phyloP scores from a whole-genome alignment of 805 yeast species.

The fission yeast (Schizosaccharomyces pombe) region DNA sequence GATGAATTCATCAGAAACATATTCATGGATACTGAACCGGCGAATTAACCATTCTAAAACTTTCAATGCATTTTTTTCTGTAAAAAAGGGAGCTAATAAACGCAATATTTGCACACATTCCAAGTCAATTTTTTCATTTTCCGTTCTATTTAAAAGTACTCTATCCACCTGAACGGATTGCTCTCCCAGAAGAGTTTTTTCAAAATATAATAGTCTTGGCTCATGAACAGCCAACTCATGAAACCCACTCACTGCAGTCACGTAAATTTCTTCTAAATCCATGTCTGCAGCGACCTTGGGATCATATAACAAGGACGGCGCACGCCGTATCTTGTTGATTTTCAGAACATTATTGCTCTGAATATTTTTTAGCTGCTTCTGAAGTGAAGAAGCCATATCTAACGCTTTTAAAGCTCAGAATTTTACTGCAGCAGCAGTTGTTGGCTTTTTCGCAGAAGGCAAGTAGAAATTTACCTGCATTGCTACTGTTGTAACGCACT shows the following conservation, averaged over 20 bases:
- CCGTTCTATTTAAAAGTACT: conserved; percentile 30
- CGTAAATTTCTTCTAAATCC: conserved; percentile 63
- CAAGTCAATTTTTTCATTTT: conserved; percentile 43
- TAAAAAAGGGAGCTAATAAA: conserved; percentile 53
- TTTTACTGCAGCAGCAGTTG: not conserved
- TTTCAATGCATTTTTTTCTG: conserved; percentile 47
- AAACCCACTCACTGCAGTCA: conserved; percentile 51
- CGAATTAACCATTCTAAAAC: conserved; percentile 91
- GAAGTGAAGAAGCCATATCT: conserved; percentile 27
- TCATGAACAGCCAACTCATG: conserved; percentile 51
- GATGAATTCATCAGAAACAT: conserved; percentile 50
- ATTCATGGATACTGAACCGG: conserved; percentile 61
- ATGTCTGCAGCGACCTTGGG: conserved; percentile 80
- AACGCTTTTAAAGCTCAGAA: not conserved
- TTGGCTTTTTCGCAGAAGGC: not conserved
- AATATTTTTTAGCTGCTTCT: conserved; percentile 26
- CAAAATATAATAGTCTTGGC: conserved; percentile 47
- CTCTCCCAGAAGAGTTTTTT: conserved; percentile 54
- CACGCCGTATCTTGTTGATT: conserved; percentile 62
- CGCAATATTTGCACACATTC: conserved; percentile 55
- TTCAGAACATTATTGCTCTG: conserved; percentile 47
- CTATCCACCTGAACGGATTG: conserved; percentile 62
- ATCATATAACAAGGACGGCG: conserved; percentile 69
- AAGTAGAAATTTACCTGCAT: not conserved
- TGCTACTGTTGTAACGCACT: no score